Base-by-base conservation (phyloP, 768 basidiomycete species). In the Hydnomerulius pinastri region DNA sequence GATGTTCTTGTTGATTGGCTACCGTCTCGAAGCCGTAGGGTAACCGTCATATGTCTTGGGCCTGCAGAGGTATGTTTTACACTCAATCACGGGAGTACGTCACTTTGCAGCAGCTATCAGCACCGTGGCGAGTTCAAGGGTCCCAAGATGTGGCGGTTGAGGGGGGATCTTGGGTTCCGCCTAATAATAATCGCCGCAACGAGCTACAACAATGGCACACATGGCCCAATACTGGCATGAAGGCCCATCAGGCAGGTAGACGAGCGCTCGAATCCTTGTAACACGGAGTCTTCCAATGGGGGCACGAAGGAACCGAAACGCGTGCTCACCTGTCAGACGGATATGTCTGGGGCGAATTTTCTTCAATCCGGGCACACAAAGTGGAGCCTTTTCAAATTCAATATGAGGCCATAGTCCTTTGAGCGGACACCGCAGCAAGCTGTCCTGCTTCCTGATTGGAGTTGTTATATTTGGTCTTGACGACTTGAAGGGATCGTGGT, bases 371-470 rank as follows among this genome's bases (percentile, higher is more conserved):
- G 29, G 36, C 47, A 23, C 29, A 41, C 61, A 52, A 53, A 43
- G 63, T 67, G 63, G 60, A 44, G 53, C 53, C 21, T 51, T 57
- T 62, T 53, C 58, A 61, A 62, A 67, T 62, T 58, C 53, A 15
- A 37, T 27, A 53, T 30, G 20, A 25, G 47, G 25, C 37, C 41
- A 35, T 41, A 25, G 23, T 32, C 39, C 45, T 53, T 28, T 24
- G 48, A 24, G 28, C 32, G 11, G 2, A 20, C 20, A 20, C 41
- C 42, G 50, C 29, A 40, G 13, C 12, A 6, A 9, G 38, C 33
- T 35, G 12, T 25, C 15, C 25, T 18, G 38, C 30, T 46, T 46
- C 50, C 23, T 46, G 13, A 29, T 48, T 51, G 4, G 20, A 21
- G 7, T 11, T 21, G 17, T 44, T 33, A 43, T 50, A 43, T 35